Evolutionary conservation across 768 basidiomycete species (phyloP).

Genomic region (Tephrocybe sp.): DNA sequence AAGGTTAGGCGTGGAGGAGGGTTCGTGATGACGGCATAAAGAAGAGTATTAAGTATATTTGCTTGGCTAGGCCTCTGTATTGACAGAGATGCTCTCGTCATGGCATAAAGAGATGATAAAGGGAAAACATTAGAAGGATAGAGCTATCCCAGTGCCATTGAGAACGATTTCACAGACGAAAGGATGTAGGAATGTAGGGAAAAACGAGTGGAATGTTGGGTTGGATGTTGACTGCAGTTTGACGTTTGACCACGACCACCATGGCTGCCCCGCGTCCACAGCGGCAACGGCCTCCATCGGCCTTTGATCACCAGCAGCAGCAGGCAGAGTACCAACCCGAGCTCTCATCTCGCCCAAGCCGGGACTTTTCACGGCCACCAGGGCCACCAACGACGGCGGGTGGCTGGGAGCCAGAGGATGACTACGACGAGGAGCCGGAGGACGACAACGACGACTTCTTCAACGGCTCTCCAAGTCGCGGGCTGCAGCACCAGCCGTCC

Average conservation of each 20-base stretch:
- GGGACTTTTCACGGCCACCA: conserved; percentile 8
- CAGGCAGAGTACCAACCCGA: conserved; percentile 11
- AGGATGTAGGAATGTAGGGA: neutral
- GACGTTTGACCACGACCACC: conserved; percentile 13
- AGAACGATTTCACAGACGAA: neutral
- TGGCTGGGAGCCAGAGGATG: conserved; percentile 19
- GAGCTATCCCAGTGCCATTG: too few relatives aligned
- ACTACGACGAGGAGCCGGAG: conserved; percentile 16
- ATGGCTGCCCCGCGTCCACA: conserved; percentile 18
- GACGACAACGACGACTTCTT: conserved; percentile 25
- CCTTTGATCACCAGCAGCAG: conserved; percentile 13
- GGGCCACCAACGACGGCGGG: neutral
- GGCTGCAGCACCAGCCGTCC: conserved; percentile 9
- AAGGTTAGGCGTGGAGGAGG: too few relatives aligned
- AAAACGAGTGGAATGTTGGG: neutral
- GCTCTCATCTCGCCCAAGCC: conserved; percentile 8
- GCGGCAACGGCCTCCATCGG: conserved; percentile 11
- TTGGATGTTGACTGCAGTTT: neutral
- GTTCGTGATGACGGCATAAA: too few relatives aligned
- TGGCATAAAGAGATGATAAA: too few relatives aligned
- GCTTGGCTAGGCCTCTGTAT: too few relatives aligned
- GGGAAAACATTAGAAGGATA: too few relatives aligned
- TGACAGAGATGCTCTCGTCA: too few relatives aligned
- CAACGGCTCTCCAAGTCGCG: conserved; percentile 16
- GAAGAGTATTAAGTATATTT: too few relatives aligned